These are phyloP conservation scores for Iberis pinnata DNA, from an alignment of 345 rosid genomes.

Conservation along the genomic window DNA sequence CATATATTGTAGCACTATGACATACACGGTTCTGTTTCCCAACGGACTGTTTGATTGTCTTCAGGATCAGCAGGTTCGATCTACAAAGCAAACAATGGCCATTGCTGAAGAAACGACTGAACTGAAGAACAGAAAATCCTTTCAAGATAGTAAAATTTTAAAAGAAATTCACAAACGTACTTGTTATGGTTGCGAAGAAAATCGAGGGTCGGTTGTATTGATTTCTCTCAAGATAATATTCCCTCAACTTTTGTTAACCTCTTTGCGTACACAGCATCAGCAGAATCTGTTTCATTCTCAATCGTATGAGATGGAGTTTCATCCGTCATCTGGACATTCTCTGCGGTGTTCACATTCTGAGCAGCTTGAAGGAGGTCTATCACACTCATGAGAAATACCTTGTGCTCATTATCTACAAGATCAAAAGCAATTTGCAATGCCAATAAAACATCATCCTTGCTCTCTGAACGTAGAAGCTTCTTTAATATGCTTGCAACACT, in stretches of 20 bases:
- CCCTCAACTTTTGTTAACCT: constrained; percentile 78
- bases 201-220: constrained; percentile 87
- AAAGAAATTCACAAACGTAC: too few relatives aligned
- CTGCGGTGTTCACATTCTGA: too few relatives aligned
- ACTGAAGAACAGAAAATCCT: too few relatives aligned
- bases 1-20: constrained; percentile 97
- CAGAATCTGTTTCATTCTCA: constrained; percentile 50
- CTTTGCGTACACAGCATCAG: constrained; percentile 63
- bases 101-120: too few relatives aligned
- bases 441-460: constrained; percentile 76
- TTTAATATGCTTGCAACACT: constrained; percentile 79
- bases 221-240: constrained; percentile 91
- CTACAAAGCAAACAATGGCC: too few relatives aligned
- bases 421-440: constrained; percentile 95
- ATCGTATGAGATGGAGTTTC: constrained; percentile 43
- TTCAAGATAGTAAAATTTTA: too few relatives aligned
- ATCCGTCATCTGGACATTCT: too few relatives aligned
- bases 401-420: constrained; percentile 97
- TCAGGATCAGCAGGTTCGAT: constrained; percentile 86
- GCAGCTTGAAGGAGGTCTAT: constrained; percentile 62
- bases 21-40: constrained; percentile 99
- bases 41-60: constrained; percentile 96
- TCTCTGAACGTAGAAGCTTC: constrained; percentile 80
- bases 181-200: constrained; percentile 92
- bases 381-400: constrained; percentile 91